phyloP scores from a whole-genome alignment of 2,329 filamentous ascomycete species.

The Cryphonectria radicalis region DNA sequence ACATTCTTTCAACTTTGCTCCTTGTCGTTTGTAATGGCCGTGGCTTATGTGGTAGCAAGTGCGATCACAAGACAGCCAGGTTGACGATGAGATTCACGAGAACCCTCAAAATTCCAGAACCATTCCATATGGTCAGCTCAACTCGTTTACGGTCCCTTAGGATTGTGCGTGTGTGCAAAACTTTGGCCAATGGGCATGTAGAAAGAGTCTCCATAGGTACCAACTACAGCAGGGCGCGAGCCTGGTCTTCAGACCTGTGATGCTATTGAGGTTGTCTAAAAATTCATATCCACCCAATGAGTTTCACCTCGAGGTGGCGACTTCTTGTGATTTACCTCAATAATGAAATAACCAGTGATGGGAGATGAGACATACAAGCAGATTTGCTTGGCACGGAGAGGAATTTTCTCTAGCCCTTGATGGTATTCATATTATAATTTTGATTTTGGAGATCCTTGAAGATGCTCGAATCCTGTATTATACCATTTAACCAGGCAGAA shows the following conservation, averaged over 20 bases:
- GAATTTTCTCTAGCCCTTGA: neutral
- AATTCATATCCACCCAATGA: neutral
- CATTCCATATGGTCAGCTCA: neutral
- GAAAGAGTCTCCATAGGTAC: neutral
- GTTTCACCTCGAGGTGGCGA: neutral
- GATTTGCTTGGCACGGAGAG: neutral
- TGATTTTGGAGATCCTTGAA: neutral
- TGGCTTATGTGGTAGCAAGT: neutral
- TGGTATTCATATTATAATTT: neutral
- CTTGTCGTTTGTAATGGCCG: neutral
- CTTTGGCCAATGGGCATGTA: neutral
- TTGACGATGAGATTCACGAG: too few species aligned
- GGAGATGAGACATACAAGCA: neutral
- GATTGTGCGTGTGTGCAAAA: neutral
- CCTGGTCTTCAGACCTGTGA: neutral
- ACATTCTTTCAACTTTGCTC: neutral
- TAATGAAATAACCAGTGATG: neutral
- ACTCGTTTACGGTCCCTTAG: neutral
- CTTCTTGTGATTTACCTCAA: neutral
- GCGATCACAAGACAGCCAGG: neutral
- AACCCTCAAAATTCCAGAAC: too few species aligned
- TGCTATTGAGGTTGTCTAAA: neutral
- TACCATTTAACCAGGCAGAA: neutral
- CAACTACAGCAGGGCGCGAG: neutral
- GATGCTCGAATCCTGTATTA: neutral